phyloP scores from a whole-genome alignment of 306 rosid genomes.

The Canavalia gladiata region DNA sequence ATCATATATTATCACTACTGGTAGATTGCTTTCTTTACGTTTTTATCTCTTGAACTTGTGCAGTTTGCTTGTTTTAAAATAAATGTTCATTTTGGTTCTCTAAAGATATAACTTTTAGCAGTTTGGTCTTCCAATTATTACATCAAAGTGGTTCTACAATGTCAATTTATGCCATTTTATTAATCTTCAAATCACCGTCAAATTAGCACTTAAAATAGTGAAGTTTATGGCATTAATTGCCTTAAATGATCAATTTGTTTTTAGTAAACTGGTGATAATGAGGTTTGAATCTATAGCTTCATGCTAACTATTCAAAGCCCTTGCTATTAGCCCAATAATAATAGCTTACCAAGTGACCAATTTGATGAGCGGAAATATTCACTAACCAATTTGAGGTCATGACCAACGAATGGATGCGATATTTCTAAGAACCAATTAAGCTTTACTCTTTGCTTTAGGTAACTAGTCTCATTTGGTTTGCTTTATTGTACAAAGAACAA shows the following conservation, averaged over 20 bases:
- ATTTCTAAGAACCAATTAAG: not conserved
- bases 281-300: not conserved
- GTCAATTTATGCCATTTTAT: slow-evolving; percentile 3
- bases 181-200: not conserved
- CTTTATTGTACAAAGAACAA: not conserved
- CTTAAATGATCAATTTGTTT: not conserved
- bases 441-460: not conserved
- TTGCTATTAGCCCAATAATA: not conserved
- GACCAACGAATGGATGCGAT: not conserved
- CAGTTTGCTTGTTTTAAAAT: not conserved
- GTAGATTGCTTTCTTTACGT: not conserved
- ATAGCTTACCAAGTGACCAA: not conserved
- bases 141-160: not conserved
- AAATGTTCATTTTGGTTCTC: slow-evolving; percentile 6
- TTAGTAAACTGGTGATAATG: not conserved
- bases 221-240: slow-evolving; percentile 15
- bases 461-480: slow-evolving; percentile 8
- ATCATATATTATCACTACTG: not conserved
- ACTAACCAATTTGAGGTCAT: slow-evolving; percentile 6
- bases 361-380: slow-evolving; percentile 1
- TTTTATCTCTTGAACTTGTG: slow-evolving; percentile 19
- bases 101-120: not conserved
- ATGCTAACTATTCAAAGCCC: not conserved
- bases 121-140: slow-evolving; percentile 4
- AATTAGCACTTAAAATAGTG: slow-evolving; percentile 28